phyloP scores from a whole-genome alignment of 2,329 filamentous ascomycete genomes.

The Penicillium crustosum region DNA sequence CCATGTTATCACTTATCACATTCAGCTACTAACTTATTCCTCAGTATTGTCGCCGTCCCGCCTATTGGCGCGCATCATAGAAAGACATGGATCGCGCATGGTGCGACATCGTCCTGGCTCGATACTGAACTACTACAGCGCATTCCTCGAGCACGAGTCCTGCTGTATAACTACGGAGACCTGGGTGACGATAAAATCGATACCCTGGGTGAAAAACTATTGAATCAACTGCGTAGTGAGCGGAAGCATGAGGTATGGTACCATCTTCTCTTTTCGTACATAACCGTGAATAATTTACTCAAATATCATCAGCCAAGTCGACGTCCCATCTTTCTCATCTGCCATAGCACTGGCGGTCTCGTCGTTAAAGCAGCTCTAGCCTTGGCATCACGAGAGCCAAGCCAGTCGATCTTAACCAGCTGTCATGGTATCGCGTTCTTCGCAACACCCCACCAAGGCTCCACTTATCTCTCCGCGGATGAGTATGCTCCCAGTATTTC shows the following conservation, averaged over 20 bases:
- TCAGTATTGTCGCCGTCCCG: constrained; percentile 38
- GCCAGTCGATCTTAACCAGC: constrained; percentile 50
- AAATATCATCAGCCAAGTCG: constrained; percentile 15
- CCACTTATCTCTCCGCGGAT: constrained; percentile 61
- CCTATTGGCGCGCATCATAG: constrained; percentile 36
- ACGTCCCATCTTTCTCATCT: constrained; percentile 61
- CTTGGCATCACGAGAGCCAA: constrained; percentile 29
- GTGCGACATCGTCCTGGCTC: constrained; percentile 27
- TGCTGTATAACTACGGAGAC: constrained; percentile 33
- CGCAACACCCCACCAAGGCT: constrained; percentile 63
- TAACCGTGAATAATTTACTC: not conserved
- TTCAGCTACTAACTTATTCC: not conserved
- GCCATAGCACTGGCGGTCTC: constrained; percentile 61
- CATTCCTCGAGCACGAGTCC: constrained; percentile 28
- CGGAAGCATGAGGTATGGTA: constrained; percentile 22
- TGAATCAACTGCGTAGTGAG: constrained; percentile 26
- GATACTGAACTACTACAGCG: constrained; percentile 21
- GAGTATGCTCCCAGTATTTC: constrained; percentile 58
- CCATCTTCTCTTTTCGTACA: not conserved
- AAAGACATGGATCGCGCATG: constrained; percentile 29
- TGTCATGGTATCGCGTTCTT: constrained; percentile 64
- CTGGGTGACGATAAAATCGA: constrained; percentile 30
- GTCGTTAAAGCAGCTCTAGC: constrained; percentile 59
- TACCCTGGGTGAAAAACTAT: constrained; percentile 24
- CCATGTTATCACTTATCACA: not conserved